A percentile compares a stretch with the other conserved stretches of the same genome.
phyloP scores from a whole-genome alignment of 1,284 basidiomycete species.

The Marasmius tenuissimus region DNA sequence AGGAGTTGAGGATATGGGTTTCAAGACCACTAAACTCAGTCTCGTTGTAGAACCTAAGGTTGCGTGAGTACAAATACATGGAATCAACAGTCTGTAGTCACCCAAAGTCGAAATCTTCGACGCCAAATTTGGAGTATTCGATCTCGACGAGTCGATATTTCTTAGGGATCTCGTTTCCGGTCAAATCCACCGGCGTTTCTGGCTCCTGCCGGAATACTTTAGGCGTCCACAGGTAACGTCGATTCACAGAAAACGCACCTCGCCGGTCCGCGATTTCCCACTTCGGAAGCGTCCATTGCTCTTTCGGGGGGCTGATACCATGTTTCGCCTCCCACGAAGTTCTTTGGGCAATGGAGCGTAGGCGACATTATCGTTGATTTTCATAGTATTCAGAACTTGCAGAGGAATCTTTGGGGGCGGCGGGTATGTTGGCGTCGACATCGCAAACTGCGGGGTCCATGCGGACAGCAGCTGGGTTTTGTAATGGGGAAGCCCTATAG shows the following conservation, averaged over 20 bases:
- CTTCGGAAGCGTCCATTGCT: constrained; percentile 79
- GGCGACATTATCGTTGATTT: constrained; percentile 84
- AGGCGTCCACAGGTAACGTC: background rate
- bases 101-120: constrained; percentile 99
- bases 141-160: constrained; percentile 94
- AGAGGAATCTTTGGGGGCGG: constrained; percentile 79
- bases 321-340: constrained; percentile 80
- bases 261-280: constrained; percentile 57
- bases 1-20: constrained; percentile 96
- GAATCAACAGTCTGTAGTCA: constrained; percentile 30
- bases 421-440: constrained; percentile 46
- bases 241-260: constrained; percentile 31
- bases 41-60: constrained; percentile 83
- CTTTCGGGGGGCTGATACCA: constrained; percentile 54
- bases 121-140: constrained; percentile 98
- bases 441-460: constrained; percentile 61
- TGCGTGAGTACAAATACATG: background rate
- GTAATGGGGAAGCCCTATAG: constrained; percentile 91
- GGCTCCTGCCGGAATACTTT: constrained; percentile 38
- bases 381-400: constrained; percentile 77
- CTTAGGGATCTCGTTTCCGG: constrained; percentile 69
- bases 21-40: constrained; percentile 92
- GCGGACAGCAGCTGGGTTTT: constrained; percentile 77
- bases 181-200: constrained; percentile 49
- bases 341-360: constrained; percentile 88